These are phyloP conservation scores for Kodamaea laetipori DNA, from an alignment of 805 yeast genomes.

Conservation along the genomic window DNA sequence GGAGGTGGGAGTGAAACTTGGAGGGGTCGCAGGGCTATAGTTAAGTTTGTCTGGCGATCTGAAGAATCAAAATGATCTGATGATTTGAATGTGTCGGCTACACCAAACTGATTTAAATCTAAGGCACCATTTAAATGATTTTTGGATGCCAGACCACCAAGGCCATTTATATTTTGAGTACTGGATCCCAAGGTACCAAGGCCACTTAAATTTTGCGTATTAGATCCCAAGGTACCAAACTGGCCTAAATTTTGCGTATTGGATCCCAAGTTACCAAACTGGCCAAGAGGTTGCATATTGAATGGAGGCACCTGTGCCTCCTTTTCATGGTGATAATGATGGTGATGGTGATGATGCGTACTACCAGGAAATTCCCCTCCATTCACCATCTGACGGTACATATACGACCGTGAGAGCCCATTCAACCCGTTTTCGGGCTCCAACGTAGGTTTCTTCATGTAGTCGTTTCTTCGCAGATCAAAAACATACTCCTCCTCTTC, in stretches of 20 bases:
- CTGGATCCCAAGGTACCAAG: too few species aligned
- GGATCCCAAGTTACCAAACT: too few species aligned
- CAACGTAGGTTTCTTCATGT: not conserved
- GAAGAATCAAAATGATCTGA: too few species aligned
- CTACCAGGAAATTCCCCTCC: not conserved
- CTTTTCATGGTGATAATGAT: not conserved
- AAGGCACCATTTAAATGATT: too few species aligned
- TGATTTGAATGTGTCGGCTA: too few species aligned
- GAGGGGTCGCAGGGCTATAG: not conserved
- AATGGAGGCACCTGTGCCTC: not conserved
- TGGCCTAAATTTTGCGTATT: too few species aligned
- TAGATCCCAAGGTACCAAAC: too few species aligned
- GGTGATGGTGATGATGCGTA: constrained; percentile 3
- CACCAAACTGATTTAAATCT: too few species aligned
- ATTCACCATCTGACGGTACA: constrained; percentile 17
- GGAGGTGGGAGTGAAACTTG: constrained; percentile 52
- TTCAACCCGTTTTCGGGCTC: constrained; percentile 10
- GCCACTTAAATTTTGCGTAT: too few species aligned
- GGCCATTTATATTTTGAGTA: too few species aligned
- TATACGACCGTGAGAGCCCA: constrained; percentile 18
- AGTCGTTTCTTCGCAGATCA: constrained; percentile 15
- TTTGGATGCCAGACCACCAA: too few species aligned
- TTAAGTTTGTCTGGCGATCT: too few species aligned
- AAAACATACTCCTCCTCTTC: constrained; percentile 16
- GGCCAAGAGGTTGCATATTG: not conserved